Conservation (phyloP, 2,329 filamentous ascomycete genomes). For the Fusarium floridanum region DNA sequence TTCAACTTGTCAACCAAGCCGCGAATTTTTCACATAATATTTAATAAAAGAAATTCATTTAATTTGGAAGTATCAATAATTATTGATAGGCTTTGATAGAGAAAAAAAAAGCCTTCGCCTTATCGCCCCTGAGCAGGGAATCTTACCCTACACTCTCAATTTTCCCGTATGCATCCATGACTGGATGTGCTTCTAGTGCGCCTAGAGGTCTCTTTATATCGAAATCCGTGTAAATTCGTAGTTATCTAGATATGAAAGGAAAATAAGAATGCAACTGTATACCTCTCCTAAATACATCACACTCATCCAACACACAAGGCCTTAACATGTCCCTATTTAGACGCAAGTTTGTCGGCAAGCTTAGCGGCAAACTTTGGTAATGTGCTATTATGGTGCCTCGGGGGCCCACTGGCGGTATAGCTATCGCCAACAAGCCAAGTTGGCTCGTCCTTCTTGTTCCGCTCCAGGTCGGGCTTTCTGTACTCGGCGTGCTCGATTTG, state of each 20-base stretch:
- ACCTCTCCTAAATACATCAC: background rate
- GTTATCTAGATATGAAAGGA: background rate
- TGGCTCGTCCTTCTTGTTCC: background rate
- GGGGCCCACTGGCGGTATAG: background rate
- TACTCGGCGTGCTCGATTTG: background rate
- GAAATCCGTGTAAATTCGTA: background rate
- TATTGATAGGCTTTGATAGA: too few relatives aligned
- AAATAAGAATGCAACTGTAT: background rate
- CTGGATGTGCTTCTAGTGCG: background rate
- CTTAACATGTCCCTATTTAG: background rate
- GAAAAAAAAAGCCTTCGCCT: background rate
- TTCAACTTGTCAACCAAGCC: background rate
- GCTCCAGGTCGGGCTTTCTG: background rate
- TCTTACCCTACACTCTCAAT: background rate
- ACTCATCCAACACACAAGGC: background rate
- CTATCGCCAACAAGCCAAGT: conserved; percentile 5
- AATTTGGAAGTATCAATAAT: too few relatives aligned
- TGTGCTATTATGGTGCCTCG: background rate
- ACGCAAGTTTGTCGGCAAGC: too few relatives aligned
- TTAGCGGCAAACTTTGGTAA: too few relatives aligned
- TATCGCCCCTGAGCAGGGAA: background rate
- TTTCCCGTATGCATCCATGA: background rate
- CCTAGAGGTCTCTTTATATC: background rate
- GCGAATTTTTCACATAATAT: background rate
- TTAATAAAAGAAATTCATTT: background rate